Evolutionary conservation across 1,284 basidiomycete genomes (phyloP).

Genomic region (Ganoderma sinense): DNA sequence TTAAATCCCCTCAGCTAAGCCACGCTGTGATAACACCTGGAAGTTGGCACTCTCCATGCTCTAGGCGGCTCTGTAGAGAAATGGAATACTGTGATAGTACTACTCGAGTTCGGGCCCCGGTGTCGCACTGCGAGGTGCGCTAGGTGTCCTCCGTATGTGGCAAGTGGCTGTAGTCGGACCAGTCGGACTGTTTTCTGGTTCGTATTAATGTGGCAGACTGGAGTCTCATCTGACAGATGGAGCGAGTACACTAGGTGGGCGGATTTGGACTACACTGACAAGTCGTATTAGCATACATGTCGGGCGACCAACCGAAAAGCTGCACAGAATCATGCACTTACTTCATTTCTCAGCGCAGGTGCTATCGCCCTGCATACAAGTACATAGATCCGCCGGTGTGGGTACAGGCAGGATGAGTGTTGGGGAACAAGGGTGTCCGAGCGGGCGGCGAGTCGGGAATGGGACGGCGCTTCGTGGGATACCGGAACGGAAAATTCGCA

Average conservation of each 20-base stretch:
- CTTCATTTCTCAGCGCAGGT: too few species aligned
- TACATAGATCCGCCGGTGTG: background rate
- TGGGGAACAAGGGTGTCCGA: background rate
- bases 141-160: background rate
- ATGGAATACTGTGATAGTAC: background rate
- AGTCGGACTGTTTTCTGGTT: background rate
- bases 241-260: background rate
- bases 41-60: background rate
- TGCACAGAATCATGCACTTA: background rate
- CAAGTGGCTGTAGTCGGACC: background rate
- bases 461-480: slow-evolving; percentile 24
- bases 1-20: background rate
- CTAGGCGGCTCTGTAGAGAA: background rate
- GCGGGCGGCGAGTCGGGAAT: background rate
- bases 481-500: slow-evolving; percentile 25
- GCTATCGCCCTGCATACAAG: background rate
- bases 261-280: background rate
- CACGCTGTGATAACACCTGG: background rate
- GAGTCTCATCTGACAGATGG: background rate
- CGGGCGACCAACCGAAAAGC: background rate
- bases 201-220: background rate
- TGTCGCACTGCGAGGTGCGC: background rate
- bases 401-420: background rate
- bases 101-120: background rate
- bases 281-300: background rate